phyloP scores from a whole-genome alignment of 768 basidiomycete species.

The Paxillus involutus region DNA sequence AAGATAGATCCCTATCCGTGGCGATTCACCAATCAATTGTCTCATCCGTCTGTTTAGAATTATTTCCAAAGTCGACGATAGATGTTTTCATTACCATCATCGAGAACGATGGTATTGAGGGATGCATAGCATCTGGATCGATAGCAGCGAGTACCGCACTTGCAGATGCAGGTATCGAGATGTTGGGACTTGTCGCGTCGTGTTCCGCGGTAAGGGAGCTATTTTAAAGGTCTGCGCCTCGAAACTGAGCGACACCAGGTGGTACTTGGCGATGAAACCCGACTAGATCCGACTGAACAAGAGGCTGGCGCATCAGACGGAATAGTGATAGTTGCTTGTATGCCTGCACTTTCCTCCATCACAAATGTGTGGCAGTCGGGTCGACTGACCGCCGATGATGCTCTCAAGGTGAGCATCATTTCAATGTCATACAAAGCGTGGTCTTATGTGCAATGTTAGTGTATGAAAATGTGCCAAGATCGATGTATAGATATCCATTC shows the following conservation, averaged over 20 bases:
- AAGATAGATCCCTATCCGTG: constrained; percentile 82
- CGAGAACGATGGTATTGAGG: constrained; percentile 90
- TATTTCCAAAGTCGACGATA: constrained; percentile 91
- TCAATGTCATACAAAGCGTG: not conserved
- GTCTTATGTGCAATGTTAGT: constrained; percentile 39
- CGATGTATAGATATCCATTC: constrained; percentile 75
- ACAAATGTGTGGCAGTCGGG: constrained; percentile 91
- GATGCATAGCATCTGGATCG: constrained; percentile 81
- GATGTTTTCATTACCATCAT: constrained; percentile 90
- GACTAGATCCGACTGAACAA: constrained; percentile 79
- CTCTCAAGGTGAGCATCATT: constrained; percentile 52
- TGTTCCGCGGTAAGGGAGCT: constrained; percentile 66
- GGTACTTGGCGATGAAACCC: constrained; percentile 53
- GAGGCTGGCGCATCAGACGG: constrained; percentile 62
- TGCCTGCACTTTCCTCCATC: constrained; percentile 84
- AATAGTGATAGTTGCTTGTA: constrained; percentile 74
- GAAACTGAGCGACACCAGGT: constrained; percentile 41
- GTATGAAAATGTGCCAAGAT: constrained; percentile 67
- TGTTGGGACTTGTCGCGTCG: constrained; percentile 84
- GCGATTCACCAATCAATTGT: constrained; percentile 84
- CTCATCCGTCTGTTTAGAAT: constrained; percentile 82
- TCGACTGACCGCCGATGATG: constrained; percentile 51
- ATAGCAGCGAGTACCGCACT: constrained; percentile 89
- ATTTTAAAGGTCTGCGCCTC: not conserved
- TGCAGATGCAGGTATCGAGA: constrained; percentile 90